A percentile compares a stretch with the other conserved stretches of the same genome.
Evolutionary conservation across 2,329 filamentous ascomycete genomes (phyloP).

Genomic region (Paramyrothecium roridum): DNA sequence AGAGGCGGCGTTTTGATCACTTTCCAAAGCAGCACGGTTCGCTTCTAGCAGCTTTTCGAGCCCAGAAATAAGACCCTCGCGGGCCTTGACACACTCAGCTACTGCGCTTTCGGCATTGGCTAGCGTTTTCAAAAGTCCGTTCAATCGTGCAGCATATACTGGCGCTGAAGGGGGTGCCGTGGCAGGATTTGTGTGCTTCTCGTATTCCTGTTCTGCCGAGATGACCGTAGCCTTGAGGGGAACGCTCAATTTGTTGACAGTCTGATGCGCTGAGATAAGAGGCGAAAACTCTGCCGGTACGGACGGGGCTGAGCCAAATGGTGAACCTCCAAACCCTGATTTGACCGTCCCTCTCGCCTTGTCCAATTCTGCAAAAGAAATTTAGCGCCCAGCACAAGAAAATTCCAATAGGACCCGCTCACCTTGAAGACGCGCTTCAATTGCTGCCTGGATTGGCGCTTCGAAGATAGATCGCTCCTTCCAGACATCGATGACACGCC

Average conservation of each 20-base stretch:
- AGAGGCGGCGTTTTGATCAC: conserved; percentile 65
- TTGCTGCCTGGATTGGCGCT: conserved; percentile 69
- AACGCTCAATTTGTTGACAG: conserved; percentile 68
- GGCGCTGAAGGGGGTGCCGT: conserved; percentile 73
- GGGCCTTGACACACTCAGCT: conserved; percentile 83
- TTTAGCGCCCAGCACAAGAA: conserved; percentile 9
- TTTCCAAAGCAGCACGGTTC: conserved; percentile 65
- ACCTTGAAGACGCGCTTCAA: conserved; percentile 81
- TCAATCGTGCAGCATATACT: conserved; percentile 86
- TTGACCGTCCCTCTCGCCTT: conserved; percentile 54
- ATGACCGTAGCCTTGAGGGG: conserved; percentile 64
- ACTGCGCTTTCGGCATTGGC: conserved; percentile 87
- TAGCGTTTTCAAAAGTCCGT: conserved; percentile 83
- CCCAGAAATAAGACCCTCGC: conserved; percentile 71
- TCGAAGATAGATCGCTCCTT: conserved; percentile 84
- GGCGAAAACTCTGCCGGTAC: conserved; percentile 75
- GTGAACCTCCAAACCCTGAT: conserved; percentile 53
- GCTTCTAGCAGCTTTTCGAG: conserved; percentile 78
- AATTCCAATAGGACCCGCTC: conserved; percentile 20
- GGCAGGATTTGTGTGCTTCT: conserved; percentile 73
- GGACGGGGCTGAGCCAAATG: conserved; percentile 51
- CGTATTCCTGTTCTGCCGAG: conserved; percentile 76
- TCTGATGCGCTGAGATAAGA: conserved; percentile 71
- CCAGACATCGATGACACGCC: conserved; percentile 93
- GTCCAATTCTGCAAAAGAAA: conserved; percentile 52